Percentiles rank a stretch among this genome's conserved stretches.
These are phyloP conservation scores for Blastobotrys parvus DNA, from an alignment of 805 yeast species.

Conservation along the genomic window DNA sequence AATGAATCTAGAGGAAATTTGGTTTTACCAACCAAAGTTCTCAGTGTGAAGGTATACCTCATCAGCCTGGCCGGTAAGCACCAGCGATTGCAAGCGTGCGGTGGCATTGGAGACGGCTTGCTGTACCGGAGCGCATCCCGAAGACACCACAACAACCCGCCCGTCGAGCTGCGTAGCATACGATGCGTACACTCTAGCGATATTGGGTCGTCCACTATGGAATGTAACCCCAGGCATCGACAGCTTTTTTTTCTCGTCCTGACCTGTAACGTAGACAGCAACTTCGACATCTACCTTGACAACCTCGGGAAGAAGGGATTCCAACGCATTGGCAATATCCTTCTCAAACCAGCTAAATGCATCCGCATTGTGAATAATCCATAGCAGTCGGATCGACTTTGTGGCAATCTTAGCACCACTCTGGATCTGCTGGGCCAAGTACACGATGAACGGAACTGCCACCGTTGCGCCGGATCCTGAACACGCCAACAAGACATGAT, in stretches of 20 bases:
- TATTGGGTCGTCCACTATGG: not conserved
- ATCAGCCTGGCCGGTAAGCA: not conserved
- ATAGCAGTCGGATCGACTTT: conserved; percentile 8
- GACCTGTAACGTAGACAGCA: conserved; percentile 1
- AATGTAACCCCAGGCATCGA: not conserved
- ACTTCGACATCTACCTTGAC: not conserved
- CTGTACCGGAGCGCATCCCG: conserved; percentile 3
- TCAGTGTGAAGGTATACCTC: conserved; percentile 4
- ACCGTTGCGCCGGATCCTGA: conserved; percentile 41
- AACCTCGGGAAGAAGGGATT: not conserved
- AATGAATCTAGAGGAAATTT: too few relatives aligned
- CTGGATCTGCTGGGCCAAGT: conserved; percentile 1
- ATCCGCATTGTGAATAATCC: conserved; percentile 9
- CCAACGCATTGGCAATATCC: conserved; percentile 6
- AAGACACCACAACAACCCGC: conserved; percentile 1
- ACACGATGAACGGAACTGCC: conserved; percentile 8
- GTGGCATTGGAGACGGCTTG: not conserved
- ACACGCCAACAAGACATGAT: conserved; percentile 31
- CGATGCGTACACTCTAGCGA: not conserved
- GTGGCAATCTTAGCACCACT: conserved; percentile 1
- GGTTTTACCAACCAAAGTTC: conserved; percentile 4
- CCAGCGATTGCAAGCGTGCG: conserved; percentile 1
- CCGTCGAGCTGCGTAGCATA: not conserved
- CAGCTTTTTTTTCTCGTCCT: not conserved
- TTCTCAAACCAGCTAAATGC: conserved; percentile 10